Base-by-base conservation (phyloP, 2,329 filamentous ascomycete genomes). In the Monosporascus sp. region DNA sequence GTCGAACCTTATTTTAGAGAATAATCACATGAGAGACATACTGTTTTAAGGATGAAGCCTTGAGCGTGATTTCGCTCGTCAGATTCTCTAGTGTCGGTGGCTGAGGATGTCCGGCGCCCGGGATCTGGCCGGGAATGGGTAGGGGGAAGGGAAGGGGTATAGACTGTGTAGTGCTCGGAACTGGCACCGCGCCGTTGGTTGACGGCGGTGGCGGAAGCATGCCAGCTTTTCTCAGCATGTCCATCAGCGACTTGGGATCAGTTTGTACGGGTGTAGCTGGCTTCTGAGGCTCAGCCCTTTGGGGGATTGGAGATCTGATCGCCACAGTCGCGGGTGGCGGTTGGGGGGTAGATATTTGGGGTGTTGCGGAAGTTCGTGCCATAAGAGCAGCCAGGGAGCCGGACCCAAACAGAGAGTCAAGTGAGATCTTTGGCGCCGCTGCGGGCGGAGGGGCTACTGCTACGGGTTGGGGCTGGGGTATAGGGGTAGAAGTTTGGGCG, bases 31-130 rank as follows among this genome's bases (percentile, higher is more conserved):
- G 22, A 47, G n/a, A 48, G 24, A 74, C 83, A 73, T 77, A 90
- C 83, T 87, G 82, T 72, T 90, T 91, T 44, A 95, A 77, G 27
- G 88, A 88, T 7, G 80, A 77, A 4, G 84, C 78, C 51, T 82
- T 86, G 60, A 93, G 75, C 51, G 81, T 77, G 20, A 84, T 78
- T 56, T 80, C 77, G 59, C 75, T 77, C 48, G 73, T 69, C 17
- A 68, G 60, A 49, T 57, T 61, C 47, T 67, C 72, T 61, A 62
- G 55, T 14, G 65, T 63, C n/a, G 62, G 62, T 27, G 65, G 64
- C 22, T 54, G 56, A 63, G 61, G 27, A 64, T 67, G 48, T 67
- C 57, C 51, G 61, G 58, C 50, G 60, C 57, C n/a, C 59, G 65
- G 48, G 57, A 60, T 39, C 58, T 49, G 51, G 41, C 57, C 52